Evolutionary conservation across 2,329 filamentous ascomycete species (phyloP).

Genomic region (Calonectria pteridis): DNA sequence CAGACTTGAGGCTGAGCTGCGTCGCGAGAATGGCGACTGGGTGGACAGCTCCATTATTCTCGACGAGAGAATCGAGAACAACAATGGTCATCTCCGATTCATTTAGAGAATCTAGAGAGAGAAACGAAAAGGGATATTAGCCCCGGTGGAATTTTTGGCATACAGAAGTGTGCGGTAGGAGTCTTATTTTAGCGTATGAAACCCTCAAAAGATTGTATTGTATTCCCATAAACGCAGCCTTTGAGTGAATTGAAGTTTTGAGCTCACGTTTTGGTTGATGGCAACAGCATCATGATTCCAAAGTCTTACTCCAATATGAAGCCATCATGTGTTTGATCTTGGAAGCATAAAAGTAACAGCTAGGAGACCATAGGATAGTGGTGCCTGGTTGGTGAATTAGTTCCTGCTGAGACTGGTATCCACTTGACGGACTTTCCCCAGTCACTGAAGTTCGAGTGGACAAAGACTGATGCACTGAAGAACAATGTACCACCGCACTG

Average conservation of each 20-base stretch:
- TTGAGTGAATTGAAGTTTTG: background rate
- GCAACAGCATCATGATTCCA: too few species aligned
- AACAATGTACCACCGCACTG: too few species aligned
- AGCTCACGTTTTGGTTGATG: too few species aligned
- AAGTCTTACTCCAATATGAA: too few species aligned
- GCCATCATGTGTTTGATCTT: too few species aligned
- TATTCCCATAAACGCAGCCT: background rate
- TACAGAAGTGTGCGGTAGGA: background rate
- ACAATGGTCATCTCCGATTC: constrained; percentile 45
- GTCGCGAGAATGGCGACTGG: constrained; percentile 46
- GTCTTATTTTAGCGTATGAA: background rate
- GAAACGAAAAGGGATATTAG: background rate
- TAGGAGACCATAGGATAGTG: too few species aligned
- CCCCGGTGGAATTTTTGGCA: background rate
- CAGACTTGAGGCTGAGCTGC: constrained; percentile 50
- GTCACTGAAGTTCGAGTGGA: too few species aligned
- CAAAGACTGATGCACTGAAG: too few species aligned
- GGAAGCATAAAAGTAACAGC: too few species aligned
- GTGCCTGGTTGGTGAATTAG: too few species aligned
- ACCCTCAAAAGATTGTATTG: background rate
- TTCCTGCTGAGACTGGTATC: too few species aligned
- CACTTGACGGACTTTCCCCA: too few species aligned
- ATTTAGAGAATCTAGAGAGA: constrained; percentile 7
- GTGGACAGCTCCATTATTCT: constrained; percentile 47
- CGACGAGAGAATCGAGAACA: constrained; percentile 52